Evolutionary conservation across 2,329 filamentous ascomycete species (phyloP), one percentile per base, ranked within the genome.

Genomic region (Clonostachys rhizophaga): DNA sequence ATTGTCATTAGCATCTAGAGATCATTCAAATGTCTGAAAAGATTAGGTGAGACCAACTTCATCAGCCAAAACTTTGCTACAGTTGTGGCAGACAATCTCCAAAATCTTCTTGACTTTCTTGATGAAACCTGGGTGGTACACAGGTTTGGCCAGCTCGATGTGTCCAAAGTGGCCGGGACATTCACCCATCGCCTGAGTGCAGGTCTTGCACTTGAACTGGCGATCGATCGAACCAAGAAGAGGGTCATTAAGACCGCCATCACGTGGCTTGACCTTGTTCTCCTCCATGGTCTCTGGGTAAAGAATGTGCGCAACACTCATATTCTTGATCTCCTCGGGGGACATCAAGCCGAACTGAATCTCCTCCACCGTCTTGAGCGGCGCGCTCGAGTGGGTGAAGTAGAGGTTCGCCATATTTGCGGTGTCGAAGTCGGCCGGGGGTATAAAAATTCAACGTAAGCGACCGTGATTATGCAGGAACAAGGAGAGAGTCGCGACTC

Each of bases 261-360:
- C 87, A 57, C 94, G 90, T 54, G 94, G 94, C 66, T 89, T 89
- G 56, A 89, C 86, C 62, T 91, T 88, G 68, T 87, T 87, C 70
- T 99, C 94, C 64, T 99, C 94, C 94, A 99, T 96, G 30, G 94
- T 97, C 76, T 99, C 94, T n/a, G 94, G 91, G 65, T 96, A 97
- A 67, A 94, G 81, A 66, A 99, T 92, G 67, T 96, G 89, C 58
- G 86, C 88, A 54, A 97, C 92, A 71, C 91, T 96, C 90, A 97
- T 95, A 62, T 87, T 91, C 78, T 99, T 97, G 71, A 97, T 96
- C 76, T 99, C 95, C 68, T 99, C 94, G 24, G 94, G 94, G 35
- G 94, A 95, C 70, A 99, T 83, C 65, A 99, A 82, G 64, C 94
- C 94, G 66, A 99, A 99, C 78, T 99, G 95, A 61, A 99, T 96